Percentiles rank a stretch among this genome's conserved stretches.
Evolutionary conservation across 1,139 yeast genomes (phyloP).

Genomic region (Saccharomyces hybrid): DNA sequence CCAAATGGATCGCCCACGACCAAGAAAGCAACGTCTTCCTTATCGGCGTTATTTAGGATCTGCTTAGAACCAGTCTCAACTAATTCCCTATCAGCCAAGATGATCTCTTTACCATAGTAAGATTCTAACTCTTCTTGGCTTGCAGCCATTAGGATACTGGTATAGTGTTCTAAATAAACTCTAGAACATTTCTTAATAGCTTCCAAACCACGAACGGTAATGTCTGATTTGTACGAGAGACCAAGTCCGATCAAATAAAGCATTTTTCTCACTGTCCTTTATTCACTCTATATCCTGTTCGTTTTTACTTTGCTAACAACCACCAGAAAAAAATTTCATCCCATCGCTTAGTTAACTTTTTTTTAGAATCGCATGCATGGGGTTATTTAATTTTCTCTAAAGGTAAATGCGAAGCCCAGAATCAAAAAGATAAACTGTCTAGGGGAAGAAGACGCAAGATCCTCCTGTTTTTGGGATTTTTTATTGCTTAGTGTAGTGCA

Average conservation of each 20-base stretch:
- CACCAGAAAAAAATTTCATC: background rate
- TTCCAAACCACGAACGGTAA: slow-evolving; percentile 90
- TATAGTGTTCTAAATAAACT: slow-evolving; percentile 90
- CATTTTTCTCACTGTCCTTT: slow-evolving; percentile 39
- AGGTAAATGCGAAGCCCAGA: background rate
- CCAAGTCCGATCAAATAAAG: slow-evolving; percentile 88
- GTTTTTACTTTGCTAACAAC: background rate
- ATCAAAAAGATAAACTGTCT: background rate
- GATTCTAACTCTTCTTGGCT: slow-evolving; percentile 57
- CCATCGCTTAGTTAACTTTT: background rate
- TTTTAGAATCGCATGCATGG: background rate
- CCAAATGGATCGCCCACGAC: slow-evolving; percentile 98
- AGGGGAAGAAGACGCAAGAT: background rate
- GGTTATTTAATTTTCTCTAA: background rate
- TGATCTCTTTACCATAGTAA: slow-evolving; percentile 78
- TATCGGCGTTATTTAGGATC: slow-evolving; percentile 67
- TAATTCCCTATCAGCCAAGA: slow-evolving; percentile 86
- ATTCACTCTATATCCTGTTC: background rate
- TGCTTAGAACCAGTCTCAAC: slow-evolving; percentile 85
- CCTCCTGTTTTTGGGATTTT: background rate
- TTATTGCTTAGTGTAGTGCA: background rate
- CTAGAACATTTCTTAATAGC: slow-evolving; percentile 74
- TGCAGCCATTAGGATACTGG: slow-evolving; percentile 92
- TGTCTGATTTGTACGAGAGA: slow-evolving; percentile 78
- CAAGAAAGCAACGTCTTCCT: slow-evolving; percentile 80